These are phyloP conservation scores for Conoideocrella luteorostrata DNA, from an alignment of 2,329 filamentous ascomycete species.

Conservation along the genomic window DNA sequence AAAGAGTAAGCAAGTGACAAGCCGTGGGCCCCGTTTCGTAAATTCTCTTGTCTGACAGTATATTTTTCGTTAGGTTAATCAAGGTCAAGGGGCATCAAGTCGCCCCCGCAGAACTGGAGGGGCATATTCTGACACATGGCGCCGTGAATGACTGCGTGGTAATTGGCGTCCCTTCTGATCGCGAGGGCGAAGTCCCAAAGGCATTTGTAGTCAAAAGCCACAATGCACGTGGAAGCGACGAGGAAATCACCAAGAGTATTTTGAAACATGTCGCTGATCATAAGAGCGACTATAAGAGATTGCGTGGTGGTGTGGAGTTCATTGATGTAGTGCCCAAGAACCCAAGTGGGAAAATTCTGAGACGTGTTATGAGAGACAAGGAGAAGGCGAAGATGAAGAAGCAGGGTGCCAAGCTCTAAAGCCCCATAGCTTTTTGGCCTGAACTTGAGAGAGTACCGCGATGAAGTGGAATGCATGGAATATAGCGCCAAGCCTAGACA, in stretches of 20 bases:
- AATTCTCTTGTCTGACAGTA: too few relatives aligned
- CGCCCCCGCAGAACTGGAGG: slow-evolving; percentile 45
- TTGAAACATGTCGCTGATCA: slow-evolving; percentile 6
- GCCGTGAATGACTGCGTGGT: slow-evolving; percentile 58
- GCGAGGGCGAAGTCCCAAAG: slow-evolving; percentile 51
- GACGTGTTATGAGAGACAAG: slow-evolving; percentile 40
- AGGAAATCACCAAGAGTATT: slow-evolving; percentile 11
- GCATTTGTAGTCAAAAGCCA: slow-evolving; percentile 50
- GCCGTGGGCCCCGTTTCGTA: too few relatives aligned
- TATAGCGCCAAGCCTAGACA: too few relatives aligned
- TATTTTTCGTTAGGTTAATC: slow-evolving; percentile 44
- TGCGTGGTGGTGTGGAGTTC: slow-evolving; percentile 44
- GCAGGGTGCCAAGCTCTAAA: slow-evolving; percentile 2
- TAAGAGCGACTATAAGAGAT: slow-evolving; percentile 37
- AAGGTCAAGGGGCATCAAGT: slow-evolving; percentile 56
- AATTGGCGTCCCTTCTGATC: slow-evolving; percentile 47
- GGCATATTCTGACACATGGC: slow-evolving; percentile 28
- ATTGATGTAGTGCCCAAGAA: slow-evolving; percentile 53
- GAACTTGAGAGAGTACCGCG: too few relatives aligned
- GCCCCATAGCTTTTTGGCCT: too few relatives aligned
- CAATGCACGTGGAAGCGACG: slow-evolving; percentile 6
- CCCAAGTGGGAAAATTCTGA: slow-evolving; percentile 51
- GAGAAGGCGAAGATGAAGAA: slow-evolving; percentile 12
- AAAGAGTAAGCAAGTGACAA: slow-evolving; percentile 51
- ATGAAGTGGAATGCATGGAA: too few relatives aligned